Evolutionary conservation across 805 yeast species (phyloP).

Genomic region (Zygosaccharomyces bailii): DNA sequence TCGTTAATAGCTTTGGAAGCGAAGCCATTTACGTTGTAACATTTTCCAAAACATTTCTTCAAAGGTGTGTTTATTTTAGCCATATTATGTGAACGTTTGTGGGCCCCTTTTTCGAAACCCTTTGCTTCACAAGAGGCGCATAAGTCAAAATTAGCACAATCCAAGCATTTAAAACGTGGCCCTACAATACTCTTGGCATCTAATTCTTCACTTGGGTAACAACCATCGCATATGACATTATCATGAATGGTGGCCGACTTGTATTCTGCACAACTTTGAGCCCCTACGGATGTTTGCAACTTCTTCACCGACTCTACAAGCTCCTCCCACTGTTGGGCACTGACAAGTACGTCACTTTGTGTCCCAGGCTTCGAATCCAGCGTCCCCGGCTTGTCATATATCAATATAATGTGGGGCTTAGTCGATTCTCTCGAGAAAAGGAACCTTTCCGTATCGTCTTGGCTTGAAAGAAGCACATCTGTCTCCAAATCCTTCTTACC

Average conservation of each 20-base stretch:
- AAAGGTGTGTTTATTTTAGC: constrained; percentile 19
- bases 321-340: constrained; percentile 19
- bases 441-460: constrained; percentile 11
- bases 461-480: constrained; percentile 12
- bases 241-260: constrained; percentile 15
- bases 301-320: constrained; percentile 19
- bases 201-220: constrained; percentile 18
- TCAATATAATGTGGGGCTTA: constrained; percentile 16
- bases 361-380: background rate
- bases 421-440: constrained; percentile 12
- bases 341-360: constrained; percentile 13
- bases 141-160: constrained; percentile 48
- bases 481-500: constrained; percentile 17
- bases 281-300: constrained; percentile 17
- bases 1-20: background rate
- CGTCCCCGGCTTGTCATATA: constrained; percentile 14
- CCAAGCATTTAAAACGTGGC: constrained; percentile 45
- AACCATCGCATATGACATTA: constrained; percentile 28
- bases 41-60: background rate
- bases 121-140: constrained; percentile 38
- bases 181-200: constrained; percentile 35
- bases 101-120: constrained; percentile 19
- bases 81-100: constrained; percentile 22
- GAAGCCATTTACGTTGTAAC: background rate
- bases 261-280: constrained; percentile 1